Base-by-base conservation (phyloP, 1,139 yeast genomes). In the Taiozyma onychis region DNA sequence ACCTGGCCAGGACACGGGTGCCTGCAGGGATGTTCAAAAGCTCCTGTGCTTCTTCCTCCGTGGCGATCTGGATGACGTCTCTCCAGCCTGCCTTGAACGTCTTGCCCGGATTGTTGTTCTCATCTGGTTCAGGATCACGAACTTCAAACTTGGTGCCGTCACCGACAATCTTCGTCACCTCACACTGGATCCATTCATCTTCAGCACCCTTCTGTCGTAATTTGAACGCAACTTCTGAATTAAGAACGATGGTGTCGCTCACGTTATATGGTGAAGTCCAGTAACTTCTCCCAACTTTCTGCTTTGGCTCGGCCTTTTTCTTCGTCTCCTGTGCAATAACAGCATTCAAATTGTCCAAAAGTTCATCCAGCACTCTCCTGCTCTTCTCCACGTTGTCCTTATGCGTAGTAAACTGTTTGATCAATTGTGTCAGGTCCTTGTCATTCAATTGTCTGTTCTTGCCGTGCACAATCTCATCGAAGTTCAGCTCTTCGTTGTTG, bases 61-160 rank as follows among this genome's bases (percentile, higher is more conserved):
- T 71, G 0, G 97, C 95, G 27, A 95, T 85, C 43, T 85, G 73
- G 35, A 93, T 77, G 6, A 95, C 69, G 59, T 93, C 98, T 61
- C 85, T 83, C 73, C 87, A 81, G 30, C 78, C 82, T 3, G 97
- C 91, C 60, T 83, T 85, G 69, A 86, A 95, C 0, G 88, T 76
- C 61, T 87, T 95, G 3, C 97, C 97, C 2, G 95, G 88, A 54
- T 90, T 88, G 55, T 88, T 88, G 60, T 84, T 80, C 62, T 93
- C 98, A 63, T 95, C 99, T 0, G 99, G 99, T 65, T 95, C 99
- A 0, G 98, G 97, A 66, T 95, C 99, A 57, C 89, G 80, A 13
- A 95, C 91, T 67, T 93, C 98, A 62, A 82, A 86, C 41, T 80
- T 80, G 27, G 77, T 71, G 1, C 95, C 95, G 57, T 91, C 98